Base-by-base conservation (phyloP, 305 asterid species). In the Solanum chacoense region DNA sequence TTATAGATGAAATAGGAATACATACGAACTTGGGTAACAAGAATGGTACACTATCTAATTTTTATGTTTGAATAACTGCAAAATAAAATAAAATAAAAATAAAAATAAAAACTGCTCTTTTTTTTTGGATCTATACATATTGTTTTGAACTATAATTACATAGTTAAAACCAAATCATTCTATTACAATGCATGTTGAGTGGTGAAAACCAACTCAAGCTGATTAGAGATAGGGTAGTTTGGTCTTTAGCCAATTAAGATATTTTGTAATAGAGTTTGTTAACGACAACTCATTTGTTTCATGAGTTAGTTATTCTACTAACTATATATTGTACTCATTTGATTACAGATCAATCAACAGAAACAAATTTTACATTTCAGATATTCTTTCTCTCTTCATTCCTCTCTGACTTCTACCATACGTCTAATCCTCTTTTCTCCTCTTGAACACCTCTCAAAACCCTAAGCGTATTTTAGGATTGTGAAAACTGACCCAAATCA, bases 241-340 rank as follows among this genome's bases (percentile, higher is more conserved):
- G 65, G n/a, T 50, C n/a, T 50, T 50, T 6, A 50, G 65, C 20
- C 8, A 50, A 16, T 50, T 50, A 50, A 50, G 10, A 50, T 50
- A 50, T 50, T 50, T 50, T 16, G n/a, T 50, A 3, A 50, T 18
- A 50, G 20, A 50, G 65, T 50, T 50, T 50, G 65, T 50, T 50
- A 0, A 18, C 8, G 65, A 50, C 10, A 16, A 0, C 0, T 50
- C 8, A 0, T 50, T 50, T 16, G 0, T 50, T 50, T 50, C n/a
- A 50, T 50, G n/a, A 16, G 65, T 50, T 50, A 13, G 59, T 45
- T 45, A 45, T 45, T 45, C 20, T 45, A 0, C 0, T 45, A 45
- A 45, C 20, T 13, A 45, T 45, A 13, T 45, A 45, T 45, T 45
- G 59, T 42, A 42, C 59, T 42, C 59, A 42, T 42, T 13, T 42